Percentiles rank a stretch among this genome's conserved stretches.
phyloP scores from a whole-genome alignment of 2,329 filamentous ascomycete genomes.

The Trichoderma afroharzianum region DNA sequence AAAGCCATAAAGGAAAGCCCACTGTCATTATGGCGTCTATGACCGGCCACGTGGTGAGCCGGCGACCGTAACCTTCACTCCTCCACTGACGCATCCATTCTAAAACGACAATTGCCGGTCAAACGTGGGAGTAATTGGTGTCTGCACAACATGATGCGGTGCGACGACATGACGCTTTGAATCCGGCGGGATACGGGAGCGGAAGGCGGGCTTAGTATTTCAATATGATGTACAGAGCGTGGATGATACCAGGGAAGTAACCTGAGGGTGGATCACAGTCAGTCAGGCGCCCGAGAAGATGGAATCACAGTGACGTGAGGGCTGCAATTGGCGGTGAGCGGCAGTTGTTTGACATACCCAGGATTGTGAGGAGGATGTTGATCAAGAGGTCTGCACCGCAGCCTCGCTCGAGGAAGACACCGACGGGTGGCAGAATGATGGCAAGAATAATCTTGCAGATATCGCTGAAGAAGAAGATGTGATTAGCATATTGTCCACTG shows the following conservation, averaged over 20 bases:
- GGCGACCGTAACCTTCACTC: background rate
- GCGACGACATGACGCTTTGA: background rate
- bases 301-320: background rate
- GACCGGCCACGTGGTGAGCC: conserved; percentile 1
- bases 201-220: conserved; percentile 61
- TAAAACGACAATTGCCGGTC: conserved; percentile 1
- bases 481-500: background rate
- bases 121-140: background rate
- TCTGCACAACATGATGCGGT: background rate
- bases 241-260: conserved; percentile 79
- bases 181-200: background rate
- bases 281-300: conserved; percentile 3
- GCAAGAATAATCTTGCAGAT: conserved; percentile 75
- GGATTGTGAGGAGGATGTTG: conserved; percentile 84
- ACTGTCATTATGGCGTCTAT: conserved; percentile 13
- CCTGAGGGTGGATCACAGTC: conserved; percentile 31
- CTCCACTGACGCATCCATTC: background rate
- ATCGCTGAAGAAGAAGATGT: conserved; percentile 36
- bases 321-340: background rate
- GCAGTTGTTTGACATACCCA: conserved; percentile 44
- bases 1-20: conserved; percentile 7
- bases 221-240: conserved; percentile 89
- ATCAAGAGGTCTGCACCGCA: conserved; percentile 85
- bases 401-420: conserved; percentile 91
- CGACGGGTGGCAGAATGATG: conserved; percentile 82